Evolutionary conservation across 148 eudicot genomes (phyloP), one percentile per base, ranked within the genome.

Genomic region (Chenopodium album): DNA sequence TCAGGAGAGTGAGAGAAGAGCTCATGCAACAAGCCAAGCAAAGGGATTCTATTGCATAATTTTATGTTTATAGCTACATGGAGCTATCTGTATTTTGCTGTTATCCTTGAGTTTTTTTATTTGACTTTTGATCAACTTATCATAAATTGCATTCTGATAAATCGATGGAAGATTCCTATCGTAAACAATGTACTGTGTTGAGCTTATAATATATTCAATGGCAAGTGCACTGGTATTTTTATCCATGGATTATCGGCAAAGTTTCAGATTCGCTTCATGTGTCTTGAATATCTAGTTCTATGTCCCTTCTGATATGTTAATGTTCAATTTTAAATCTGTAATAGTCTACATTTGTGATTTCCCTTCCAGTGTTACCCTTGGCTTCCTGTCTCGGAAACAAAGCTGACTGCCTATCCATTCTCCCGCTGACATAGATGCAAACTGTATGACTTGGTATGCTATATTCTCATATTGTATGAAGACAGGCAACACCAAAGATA

Each of bases 1-100:
- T 93, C 75, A 89, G 85, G 82, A 89, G 89, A 73, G 87, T 92
- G 91, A 91, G 92, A 75, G 92, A 85, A 64, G 89, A 92, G 80
- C 77, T 94, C 78, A 31, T 88, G 41, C 85, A 84, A 82, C 84
- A 90, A 75, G 85, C 88, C 17, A 87, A 80, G 74, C 78, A 91
- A 80, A 81, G 81, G 79, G 91, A 90, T 71, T 52, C 92, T 50
- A 80, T 89, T 63, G 91, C 92, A 71, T 93, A 79, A 92, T 79
- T 80, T 71, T 63, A 31, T 23, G 62, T 22, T 41, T 37, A 31
- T 44, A 16, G 26, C 64, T 71, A 50, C 47, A 66, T 54, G 82
- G 75, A 73, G 71, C 68, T 69, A 52, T 77, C 14, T 77, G 75
- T 82, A 79, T 22, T 73, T 46, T 77, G 73, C 48, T 80, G 78